Evolutionary conservation across 2,329 filamentous ascomycete genomes (phyloP), one percentile per base, ranked within the genome.

Genomic region (Raffaelea ambrosiae): DNA sequence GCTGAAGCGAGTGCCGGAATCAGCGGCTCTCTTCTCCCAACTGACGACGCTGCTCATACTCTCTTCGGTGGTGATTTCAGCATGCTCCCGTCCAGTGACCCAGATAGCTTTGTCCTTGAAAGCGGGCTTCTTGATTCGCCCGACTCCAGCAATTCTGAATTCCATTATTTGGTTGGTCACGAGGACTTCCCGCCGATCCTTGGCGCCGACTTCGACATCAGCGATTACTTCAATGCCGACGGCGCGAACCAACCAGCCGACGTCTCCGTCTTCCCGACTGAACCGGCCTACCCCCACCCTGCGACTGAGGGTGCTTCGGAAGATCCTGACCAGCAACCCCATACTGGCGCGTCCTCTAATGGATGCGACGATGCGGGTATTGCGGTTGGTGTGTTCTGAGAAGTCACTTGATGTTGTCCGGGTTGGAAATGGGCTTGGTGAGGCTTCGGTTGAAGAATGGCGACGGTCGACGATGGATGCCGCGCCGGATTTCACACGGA

Each of bases 71-170:
- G 78, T 82, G 72, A 76, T 80, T 78, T 86, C 79, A 65, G 75
- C 73, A 50, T 78, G 75, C 77, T 80, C 79, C 70, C 74, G 76
- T 62, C 75, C 84, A 68, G 67, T 87, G 74, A 81, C 66, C 64
- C 80, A 81, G 78, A 87, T 88, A 69, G 77, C 81, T 78, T 78
- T 74, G 71, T 86, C 82, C 69, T 83, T 84, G 81, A 87, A 76
- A 78, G 78, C 74, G 77, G 77, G 75, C 74, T 87, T 78, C 73
- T 82, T 77, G 74, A 84, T 87, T 77, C 81, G 69, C 72, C 82
- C 84, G 69, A 79, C 72, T 71, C 76, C 68, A 69, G 74, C 72
- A 66, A 71, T 80, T 68, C 74, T 81, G 76, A 80, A 69, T 73
- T 78, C 75, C 71, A 81, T 83, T 70, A 78, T 83, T 49, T 82